Conservation (phyloP, 768 basidiomycete genomes). For the Leccinum aurantiacum region DNA sequence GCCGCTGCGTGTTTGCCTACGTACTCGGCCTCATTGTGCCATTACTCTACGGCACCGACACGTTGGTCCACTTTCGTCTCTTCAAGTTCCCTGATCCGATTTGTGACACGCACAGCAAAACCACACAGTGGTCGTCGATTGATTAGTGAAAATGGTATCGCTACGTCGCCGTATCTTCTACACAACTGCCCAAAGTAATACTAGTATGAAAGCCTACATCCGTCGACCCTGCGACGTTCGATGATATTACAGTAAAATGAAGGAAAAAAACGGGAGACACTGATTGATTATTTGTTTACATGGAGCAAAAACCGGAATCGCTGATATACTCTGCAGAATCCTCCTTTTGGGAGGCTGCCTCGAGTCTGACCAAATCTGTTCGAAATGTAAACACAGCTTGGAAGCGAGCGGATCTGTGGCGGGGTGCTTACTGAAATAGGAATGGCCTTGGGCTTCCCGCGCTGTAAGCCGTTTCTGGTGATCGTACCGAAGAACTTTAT, state of each 20-base stretch:
- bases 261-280: neutral
- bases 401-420: slow-evolving; percentile 19
- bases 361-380: slow-evolving; percentile 49
- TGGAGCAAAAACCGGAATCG: slow-evolving; percentile 51
- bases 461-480: slow-evolving; percentile 69
- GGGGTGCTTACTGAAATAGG: slow-evolving; percentile 56
- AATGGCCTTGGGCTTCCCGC: slow-evolving; percentile 62
- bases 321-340: slow-evolving; percentile 43
- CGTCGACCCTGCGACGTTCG: slow-evolving; percentile 2
- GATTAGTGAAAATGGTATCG: slow-evolving; percentile 7
- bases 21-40: slow-evolving; percentile 31
- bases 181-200: slow-evolving; percentile 8
- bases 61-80: slow-evolving; percentile 23
- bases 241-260: neutral
- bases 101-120: slow-evolving; percentile 7
- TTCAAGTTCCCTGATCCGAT: slow-evolving; percentile 12
- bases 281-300: slow-evolving; percentile 15
- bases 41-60: slow-evolving; percentile 23
- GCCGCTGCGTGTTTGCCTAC: slow-evolving; percentile 24
- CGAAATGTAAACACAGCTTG: slow-evolving; percentile 20
- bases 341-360: slow-evolving; percentile 43
- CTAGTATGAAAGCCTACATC: slow-evolving; percentile 7
- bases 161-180: slow-evolving; percentile 17
- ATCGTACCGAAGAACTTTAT: slow-evolving; percentile 66
- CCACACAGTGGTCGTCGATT: slow-evolving; percentile 11